Conservation (phyloP, 1,139 yeast genomes). For the Martiniozyma asiatica region DNA sequence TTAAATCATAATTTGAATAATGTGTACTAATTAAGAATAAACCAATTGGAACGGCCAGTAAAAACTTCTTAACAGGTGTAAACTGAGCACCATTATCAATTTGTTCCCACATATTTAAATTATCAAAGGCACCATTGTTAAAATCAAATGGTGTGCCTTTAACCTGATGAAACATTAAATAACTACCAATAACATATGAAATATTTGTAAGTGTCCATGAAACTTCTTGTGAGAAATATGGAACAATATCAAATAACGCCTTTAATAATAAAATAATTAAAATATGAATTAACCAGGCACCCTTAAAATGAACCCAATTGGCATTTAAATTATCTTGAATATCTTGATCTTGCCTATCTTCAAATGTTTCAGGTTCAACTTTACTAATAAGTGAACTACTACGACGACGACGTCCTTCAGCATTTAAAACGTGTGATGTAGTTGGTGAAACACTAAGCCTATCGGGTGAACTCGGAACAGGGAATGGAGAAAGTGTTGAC, state of each 20-base stretch:
- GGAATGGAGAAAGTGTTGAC: constrained; percentile 15
- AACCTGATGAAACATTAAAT: constrained; percentile 91
- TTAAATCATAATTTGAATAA: constrained; percentile 74
- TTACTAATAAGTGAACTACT: constrained; percentile 70
- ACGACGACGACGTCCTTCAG: constrained; percentile 34
- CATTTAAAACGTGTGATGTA: constrained; percentile 12
- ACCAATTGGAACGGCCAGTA: constrained; percentile 81
- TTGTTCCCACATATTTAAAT: constrained; percentile 98
- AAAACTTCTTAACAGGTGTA: constrained; percentile 89
- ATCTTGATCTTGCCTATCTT: constrained; percentile 86
- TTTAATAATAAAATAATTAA: constrained; percentile 68
- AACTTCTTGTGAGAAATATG: constrained; percentile 68
- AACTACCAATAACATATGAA: constrained; percentile 82
- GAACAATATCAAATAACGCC: constrained; percentile 64
- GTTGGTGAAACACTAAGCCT: constrained; percentile 21
- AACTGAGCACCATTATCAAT: constrained; percentile 94
- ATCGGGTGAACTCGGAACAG: constrained; percentile 20
- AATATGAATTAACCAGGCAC: constrained; percentile 91
- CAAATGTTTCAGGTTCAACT: constrained; percentile 85
- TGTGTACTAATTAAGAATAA: constrained; percentile 83
- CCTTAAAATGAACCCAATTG: constrained; percentile 90
- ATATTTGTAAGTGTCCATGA: constrained; percentile 91
- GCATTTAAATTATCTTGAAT: constrained; percentile 85
- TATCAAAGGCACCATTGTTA: constrained; percentile 92
- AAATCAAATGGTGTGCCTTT: constrained; percentile 97